These are phyloP conservation scores for Fusarium kyushuense DNA, from an alignment of 2,329 filamentous ascomycete genomes.

Conservation along the genomic window DNA sequence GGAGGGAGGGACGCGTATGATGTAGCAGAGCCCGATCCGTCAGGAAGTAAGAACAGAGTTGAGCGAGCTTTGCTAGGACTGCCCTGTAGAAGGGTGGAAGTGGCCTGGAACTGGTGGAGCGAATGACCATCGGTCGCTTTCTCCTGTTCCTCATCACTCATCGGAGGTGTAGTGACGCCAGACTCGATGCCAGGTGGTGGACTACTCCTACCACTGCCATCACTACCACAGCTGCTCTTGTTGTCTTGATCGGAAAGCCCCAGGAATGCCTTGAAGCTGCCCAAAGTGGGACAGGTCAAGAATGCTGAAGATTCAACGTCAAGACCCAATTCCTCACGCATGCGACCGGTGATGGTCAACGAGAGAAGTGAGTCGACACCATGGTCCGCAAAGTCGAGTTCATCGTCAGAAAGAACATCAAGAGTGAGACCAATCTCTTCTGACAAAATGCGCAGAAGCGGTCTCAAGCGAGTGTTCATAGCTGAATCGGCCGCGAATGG, in stretches of 20 bases:
- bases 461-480: neutral
- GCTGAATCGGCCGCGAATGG: neutral
- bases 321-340: slow-evolving; percentile 66
- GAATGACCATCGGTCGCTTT: neutral
- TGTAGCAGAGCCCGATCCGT: slow-evolving; percentile 49
- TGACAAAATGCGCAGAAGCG: slow-evolving; percentile 58
- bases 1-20: slow-evolving; percentile 50
- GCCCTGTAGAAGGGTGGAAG: slow-evolving; percentile 44
- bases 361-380: slow-evolving; percentile 72
- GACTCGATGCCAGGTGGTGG: slow-evolving; percentile 69
- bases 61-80: slow-evolving; percentile 14
- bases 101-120: slow-evolving; percentile 32
- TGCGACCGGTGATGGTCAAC: slow-evolving; percentile 65
- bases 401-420: slow-evolving; percentile 68
- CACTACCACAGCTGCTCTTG: slow-evolving; percentile 60
- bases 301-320: slow-evolving; percentile 58
- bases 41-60: slow-evolving; percentile 47
- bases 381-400: slow-evolving; percentile 60
- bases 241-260: neutral
- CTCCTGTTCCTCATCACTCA: slow-evolving; percentile 29
- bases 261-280: slow-evolving; percentile 28
- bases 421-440: slow-evolving; percentile 78
- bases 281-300: slow-evolving; percentile 48
- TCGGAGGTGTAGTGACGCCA: slow-evolving; percentile 51
- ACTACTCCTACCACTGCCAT: slow-evolving; percentile 69